Evolutionary conservation across 208 protist species (phyloP), one percentile per base, ranked within the genome.

Genomic region (Wallacemonas sp.): DNA sequence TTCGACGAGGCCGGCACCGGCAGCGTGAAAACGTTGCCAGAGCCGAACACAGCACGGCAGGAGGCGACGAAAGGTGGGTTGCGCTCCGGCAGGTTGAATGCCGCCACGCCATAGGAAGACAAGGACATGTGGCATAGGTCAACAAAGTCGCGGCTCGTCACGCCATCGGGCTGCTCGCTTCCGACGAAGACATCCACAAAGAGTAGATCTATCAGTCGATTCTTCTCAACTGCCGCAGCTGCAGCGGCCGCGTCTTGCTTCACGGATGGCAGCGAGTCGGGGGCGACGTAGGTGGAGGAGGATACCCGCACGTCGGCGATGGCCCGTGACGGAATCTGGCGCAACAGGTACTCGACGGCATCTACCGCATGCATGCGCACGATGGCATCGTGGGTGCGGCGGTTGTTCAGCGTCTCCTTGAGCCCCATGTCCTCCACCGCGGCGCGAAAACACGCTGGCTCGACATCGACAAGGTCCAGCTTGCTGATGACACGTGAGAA

Each of bases 101-200:
- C 86, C 15, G 72, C 87, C 15, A 94, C 86, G 27, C 90, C 90
- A 58, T 81, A 62, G 1, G 77, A 70, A 0, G 85, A 85, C 17
- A 96, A 66, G 8, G 73, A 36, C 0, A 15, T 51, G 36, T 68
- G 75, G 64, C 84, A 91, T 28, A 86, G 75, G 17, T 70, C 46
- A 11, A 94, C 27, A 55, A 96, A 96, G 22, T 49, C 59, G 15
- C 59, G n/a, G 14, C 76, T 79, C 30, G 70, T 78, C 2, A 92
- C 60, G 49, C 70, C 62, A 9, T 21, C 56, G 31, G 82, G 63
- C 14, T 82, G 44, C 62, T 82, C 73, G 56, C 87, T 93, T 28
- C 90, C 90, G 19, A 90, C 70, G 61, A 93, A 96, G 17, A 91
- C 28, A 64, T 96, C 90, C 5, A 96, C 79, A 70, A 96, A 93